These are phyloP conservation scores for Daedaleopsis sinensis DNA, from an alignment of 768 basidiomycete species.

Conservation along the genomic window DNA sequence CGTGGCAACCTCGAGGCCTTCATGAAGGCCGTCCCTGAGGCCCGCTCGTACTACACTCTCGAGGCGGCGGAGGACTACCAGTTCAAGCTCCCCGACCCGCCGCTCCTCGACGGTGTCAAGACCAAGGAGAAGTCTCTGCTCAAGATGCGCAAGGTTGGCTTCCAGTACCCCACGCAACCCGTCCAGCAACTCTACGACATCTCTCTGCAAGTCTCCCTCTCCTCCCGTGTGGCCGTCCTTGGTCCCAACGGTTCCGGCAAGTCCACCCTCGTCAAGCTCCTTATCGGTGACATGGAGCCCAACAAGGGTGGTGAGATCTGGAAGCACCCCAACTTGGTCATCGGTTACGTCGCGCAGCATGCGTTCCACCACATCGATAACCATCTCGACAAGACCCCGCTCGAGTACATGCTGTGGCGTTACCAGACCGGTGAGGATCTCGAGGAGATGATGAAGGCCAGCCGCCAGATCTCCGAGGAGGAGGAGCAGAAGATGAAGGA, in stretches of 20 bases:
- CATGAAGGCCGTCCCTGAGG: slow-evolving; percentile 93
- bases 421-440: slow-evolving; percentile 99
- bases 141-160: slow-evolving; percentile 97
- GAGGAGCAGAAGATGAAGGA: slow-evolving; percentile 98
- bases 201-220: slow-evolving; percentile 94
- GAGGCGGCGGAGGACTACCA: slow-evolving; percentile 96
- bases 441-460: slow-evolving; percentile 94
- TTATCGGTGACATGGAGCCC: slow-evolving; percentile 95
- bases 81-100: slow-evolving; percentile 97
- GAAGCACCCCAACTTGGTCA: slow-evolving; percentile 99
- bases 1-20: slow-evolving; percentile 94
- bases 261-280: slow-evolving; percentile 94
- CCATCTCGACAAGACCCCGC: slow-evolving; percentile 97
- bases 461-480: slow-evolving; percentile 82
- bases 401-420: slow-evolving; percentile 99
- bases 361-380: slow-evolving; percentile 99
- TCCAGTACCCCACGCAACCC: slow-evolving; percentile 89
- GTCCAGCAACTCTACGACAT: slow-evolving; percentile 94
- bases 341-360: slow-evolving; percentile 98
- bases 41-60: slow-evolving; percentile 97
- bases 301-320: slow-evolving; percentile 97
- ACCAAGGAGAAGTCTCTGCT: slow-evolving; percentile 97
- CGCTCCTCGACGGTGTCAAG: slow-evolving; percentile 99
- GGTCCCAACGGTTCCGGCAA: slow-evolving; percentile 99
- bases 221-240: slow-evolving; percentile 97